Percentiles rank a stretch among this genome's conserved stretches.
Conservation (phyloP, 2,329 filamentous ascomycete species). For the Sphaerulina vaccinii region DNA sequence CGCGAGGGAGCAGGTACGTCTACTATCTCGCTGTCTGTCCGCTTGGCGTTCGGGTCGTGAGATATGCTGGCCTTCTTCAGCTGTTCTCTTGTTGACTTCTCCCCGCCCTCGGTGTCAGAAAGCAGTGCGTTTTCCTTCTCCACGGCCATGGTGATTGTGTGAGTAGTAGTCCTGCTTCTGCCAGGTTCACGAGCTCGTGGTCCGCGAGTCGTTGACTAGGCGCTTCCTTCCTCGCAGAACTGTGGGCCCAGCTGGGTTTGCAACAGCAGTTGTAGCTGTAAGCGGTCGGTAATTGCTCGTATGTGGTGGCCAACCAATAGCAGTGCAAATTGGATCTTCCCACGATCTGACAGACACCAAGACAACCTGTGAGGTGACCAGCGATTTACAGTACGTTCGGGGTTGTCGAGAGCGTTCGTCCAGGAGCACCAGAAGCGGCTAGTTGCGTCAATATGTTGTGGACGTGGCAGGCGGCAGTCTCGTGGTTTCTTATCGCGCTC, state of each 20-base stretch:
- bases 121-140: constrained; percentile 24
- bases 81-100: constrained; percentile 60
- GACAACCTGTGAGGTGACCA: background rate
- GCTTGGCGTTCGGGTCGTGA: constrained; percentile 15
- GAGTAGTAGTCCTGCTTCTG: background rate
- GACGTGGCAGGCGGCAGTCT: constrained; percentile 13
- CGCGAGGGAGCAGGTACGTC: constrained; percentile 9
- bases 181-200: background rate
- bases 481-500: constrained; percentile 3
- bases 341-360: constrained; percentile 2
- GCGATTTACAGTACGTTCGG: background rate
- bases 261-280: background rate
- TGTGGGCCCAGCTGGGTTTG: background rate
- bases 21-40: constrained; percentile 32
- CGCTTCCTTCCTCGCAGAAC: background rate
- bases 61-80: constrained; percentile 63
- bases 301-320: constrained; percentile 10
- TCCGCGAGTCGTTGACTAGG: background rate
- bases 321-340: constrained; percentile 2
- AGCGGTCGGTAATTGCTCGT: constrained; percentile 19
- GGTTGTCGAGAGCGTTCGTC: background rate
- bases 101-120: constrained; percentile 49
- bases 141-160: constrained; percentile 28
- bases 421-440: background rate
- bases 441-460: background rate